phyloP scores from a whole-genome alignment of 306 rosid species.

The Adenanthera pavonina region DNA sequence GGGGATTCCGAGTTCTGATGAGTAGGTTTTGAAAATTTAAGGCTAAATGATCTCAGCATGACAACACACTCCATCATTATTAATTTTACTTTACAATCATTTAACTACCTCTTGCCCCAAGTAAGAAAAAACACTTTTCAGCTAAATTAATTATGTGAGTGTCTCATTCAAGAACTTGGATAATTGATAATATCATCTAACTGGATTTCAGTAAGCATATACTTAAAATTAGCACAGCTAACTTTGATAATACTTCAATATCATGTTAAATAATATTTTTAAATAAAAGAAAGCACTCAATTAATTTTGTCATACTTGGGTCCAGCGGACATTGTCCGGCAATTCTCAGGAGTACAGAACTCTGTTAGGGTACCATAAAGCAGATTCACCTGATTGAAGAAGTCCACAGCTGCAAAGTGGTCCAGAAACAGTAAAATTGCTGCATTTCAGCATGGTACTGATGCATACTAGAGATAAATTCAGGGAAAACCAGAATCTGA shows the following conservation, averaged over 20 bases:
- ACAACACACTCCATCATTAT: constrained; percentile 19
- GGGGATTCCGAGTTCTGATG: constrained; percentile 8
- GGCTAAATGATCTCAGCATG: constrained; percentile 24
- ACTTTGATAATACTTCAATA: not conserved
- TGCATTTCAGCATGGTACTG: constrained; percentile 41
- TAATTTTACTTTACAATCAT: constrained; percentile 20
- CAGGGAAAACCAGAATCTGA: constrained; percentile 22
- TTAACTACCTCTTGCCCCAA: constrained; percentile 8
- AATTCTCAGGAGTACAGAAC: constrained; percentile 93
- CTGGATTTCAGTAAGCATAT: constrained; percentile 15
- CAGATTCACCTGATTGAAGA: constrained; percentile 99
- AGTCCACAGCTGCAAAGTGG: constrained; percentile 88
- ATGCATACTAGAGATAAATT: constrained; percentile 27
- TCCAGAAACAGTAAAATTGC: constrained; percentile 35
- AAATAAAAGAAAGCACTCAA: constrained; percentile 15
- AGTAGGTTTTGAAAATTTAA: constrained; percentile 13
- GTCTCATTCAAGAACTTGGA: constrained; percentile 34
- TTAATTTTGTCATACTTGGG: constrained; percentile 78
- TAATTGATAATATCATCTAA: constrained; percentile 26
- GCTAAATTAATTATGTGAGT: constrained; percentile 12
- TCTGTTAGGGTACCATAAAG: constrained; percentile 98
- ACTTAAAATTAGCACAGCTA: not conserved
- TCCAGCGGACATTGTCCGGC: constrained; percentile 99
- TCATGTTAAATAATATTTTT: not conserved
- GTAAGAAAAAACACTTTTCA: constrained; percentile 17